A percentile compares a stretch with the other conserved stretches of the same genome.
phyloP scores from a whole-genome alignment of 306 rosid genomes.

The Lathyrus sativus region DNA sequence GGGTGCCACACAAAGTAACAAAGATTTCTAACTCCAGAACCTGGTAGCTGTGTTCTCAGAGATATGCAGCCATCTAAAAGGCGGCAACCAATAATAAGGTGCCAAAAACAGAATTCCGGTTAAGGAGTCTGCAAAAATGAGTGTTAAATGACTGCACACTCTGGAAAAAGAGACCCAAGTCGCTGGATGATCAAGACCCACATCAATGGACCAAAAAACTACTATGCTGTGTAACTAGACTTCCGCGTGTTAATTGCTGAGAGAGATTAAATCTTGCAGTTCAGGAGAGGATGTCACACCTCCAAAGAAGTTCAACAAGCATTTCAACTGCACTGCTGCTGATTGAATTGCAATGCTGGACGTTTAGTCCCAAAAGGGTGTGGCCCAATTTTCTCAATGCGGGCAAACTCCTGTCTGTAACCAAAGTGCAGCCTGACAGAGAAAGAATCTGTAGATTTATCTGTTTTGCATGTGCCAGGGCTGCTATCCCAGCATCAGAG shows the following conservation, averaged over 20 bases:
- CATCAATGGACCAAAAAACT: conserved; percentile 75
- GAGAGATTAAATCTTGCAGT: conserved; percentile 31
- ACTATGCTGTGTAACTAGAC: conserved; percentile 48
- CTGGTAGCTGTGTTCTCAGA: conserved; percentile 57
- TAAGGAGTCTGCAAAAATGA: conserved; percentile 66
- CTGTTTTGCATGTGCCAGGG: conserved; percentile 59
- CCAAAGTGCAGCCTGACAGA: conserved; percentile 65
- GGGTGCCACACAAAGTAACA: conserved; percentile 50
- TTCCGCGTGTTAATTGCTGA: conserved; percentile 38
- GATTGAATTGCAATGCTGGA: conserved; percentile 85
- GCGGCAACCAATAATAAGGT: conserved; percentile 39
- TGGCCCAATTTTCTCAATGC: conserved; percentile 66
- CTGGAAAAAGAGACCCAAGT: conserved; percentile 62
- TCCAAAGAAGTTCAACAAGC: conserved; percentile 78
- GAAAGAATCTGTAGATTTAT: conserved; percentile 76
- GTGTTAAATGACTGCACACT: conserved; percentile 56
- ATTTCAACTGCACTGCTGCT: conserved; percentile 63
- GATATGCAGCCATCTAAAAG: conserved; percentile 57
- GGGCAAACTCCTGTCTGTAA: conserved; percentile 70
- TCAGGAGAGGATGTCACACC: conserved; percentile 88
- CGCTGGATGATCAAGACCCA: conserved; percentile 63
- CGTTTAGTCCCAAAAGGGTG: conserved; percentile 79
- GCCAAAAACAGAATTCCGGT: conserved; percentile 70
- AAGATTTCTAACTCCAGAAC: conserved; percentile 55
- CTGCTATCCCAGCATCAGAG: conserved; percentile 73